Conservation (phyloP, 2,329 filamentous ascomycete species). For the Claviceps pazoutovae region DNA sequence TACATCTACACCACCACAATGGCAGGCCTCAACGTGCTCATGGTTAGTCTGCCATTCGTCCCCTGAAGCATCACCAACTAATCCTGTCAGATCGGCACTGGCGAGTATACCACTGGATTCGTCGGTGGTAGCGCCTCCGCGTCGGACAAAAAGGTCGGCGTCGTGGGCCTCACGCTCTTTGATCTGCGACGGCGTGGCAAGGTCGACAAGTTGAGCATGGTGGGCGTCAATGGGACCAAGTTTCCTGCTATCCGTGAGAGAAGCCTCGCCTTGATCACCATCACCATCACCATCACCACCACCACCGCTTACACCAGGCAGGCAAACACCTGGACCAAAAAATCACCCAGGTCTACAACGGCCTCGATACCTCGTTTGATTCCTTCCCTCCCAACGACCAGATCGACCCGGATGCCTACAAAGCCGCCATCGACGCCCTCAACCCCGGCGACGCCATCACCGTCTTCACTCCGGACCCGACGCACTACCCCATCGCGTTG, state of each 20-base stretch:
- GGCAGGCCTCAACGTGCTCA: conserved; percentile 53
- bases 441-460: conserved; percentile 77
- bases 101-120: conserved; percentile 94
- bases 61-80: neutral
- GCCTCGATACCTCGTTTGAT: conserved; percentile 71
- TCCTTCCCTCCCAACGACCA: conserved; percentile 66
- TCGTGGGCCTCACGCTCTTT: conserved; percentile 80
- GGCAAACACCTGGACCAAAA: conserved; percentile 76
- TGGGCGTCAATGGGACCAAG: conserved; percentile 75
- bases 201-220: conserved; percentile 77
- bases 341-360: conserved; percentile 78
- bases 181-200: conserved; percentile 80
- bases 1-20: conserved; percentile 17
- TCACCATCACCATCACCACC: neutral
- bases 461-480: conserved; percentile 90
- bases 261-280: neutral
- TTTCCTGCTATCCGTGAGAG: conserved; percentile 75
- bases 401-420: conserved; percentile 72
- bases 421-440: conserved; percentile 72
- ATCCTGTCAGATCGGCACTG: conserved; percentile 57
- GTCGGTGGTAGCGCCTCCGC: conserved; percentile 70
- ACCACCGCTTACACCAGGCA: conserved; percentile 17
- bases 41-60: conserved; percentile 34
- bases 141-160: conserved; percentile 92
- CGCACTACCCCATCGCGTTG: conserved; percentile 80